Evolutionary conservation across 2,329 filamentous ascomycete genomes (phyloP).

Genomic region (Diaporthe batatas): DNA sequence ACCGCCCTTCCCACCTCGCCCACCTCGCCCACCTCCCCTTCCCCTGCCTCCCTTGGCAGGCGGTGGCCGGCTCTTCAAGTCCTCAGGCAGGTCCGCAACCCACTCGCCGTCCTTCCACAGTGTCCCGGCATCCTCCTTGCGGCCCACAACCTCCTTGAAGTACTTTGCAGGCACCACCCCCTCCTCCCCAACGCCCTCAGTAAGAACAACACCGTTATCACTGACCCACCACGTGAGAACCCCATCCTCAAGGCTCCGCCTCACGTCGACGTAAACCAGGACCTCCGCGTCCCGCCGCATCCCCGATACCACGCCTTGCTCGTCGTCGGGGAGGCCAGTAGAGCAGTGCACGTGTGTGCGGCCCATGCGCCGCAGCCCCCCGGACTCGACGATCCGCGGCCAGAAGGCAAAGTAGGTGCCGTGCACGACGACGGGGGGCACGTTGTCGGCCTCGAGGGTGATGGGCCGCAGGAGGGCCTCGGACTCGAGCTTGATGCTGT

Average conservation of each 20-base stretch:
- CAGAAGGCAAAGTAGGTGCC: constrained; percentile 90
- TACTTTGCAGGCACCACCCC: constrained; percentile 75
- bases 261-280: constrained; percentile 81
- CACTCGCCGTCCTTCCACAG: constrained; percentile 80
- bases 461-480: constrained; percentile 78
- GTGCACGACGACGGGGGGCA: constrained; percentile 81
- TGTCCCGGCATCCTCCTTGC: constrained; percentile 70
- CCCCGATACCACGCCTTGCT: constrained; percentile 75
- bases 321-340: constrained; percentile 72
- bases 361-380: constrained; percentile 84
- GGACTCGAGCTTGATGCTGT: constrained; percentile 83
- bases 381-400: constrained; percentile 78
- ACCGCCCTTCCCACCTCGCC: constrained; percentile 17
- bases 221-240: constrained; percentile 81
- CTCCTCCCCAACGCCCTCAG: constrained; percentile 66
- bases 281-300: constrained; percentile 85
- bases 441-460: constrained; percentile 66
- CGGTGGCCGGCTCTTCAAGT: constrained; percentile 63
- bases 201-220: constrained; percentile 82
- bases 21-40: constrained; percentile 43
- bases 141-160: constrained; percentile 77
- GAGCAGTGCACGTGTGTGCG: constrained; percentile 94
- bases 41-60: constrained; percentile 59
- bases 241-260: constrained; percentile 71
- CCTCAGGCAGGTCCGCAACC: constrained; percentile 74